Evolutionary conservation across 2,329 filamentous ascomycete species (phyloP), one percentile per base, ranked within the genome.

Genomic region (Colletotrichum karsti): DNA sequence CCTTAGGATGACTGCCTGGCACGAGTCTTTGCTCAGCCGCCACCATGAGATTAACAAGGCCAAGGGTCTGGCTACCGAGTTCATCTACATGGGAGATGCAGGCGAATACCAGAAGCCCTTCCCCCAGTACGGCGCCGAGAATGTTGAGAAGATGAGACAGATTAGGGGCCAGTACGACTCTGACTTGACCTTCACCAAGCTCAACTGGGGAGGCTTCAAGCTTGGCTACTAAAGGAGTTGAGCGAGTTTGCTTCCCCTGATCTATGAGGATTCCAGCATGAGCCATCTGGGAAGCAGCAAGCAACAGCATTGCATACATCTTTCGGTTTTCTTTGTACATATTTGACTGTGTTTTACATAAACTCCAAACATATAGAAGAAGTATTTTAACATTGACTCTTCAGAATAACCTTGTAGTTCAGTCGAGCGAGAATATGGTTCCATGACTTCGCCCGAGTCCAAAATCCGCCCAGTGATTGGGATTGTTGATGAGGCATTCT

Each of bases 1-100:
- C 50, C 64, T 78, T 5, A 75, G 79, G 0, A 72, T 83, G 20
- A 73, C 76, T 2, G 70, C 72, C 15, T 82, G 79, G 77, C 67
- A 74, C 1, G 74, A 72, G 9, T 65, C 70, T 20, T 60, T 79
- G 5, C 60, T 74, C 1, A 76, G 77, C 13, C 69, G 73, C 15
- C 70, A 77, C 7, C 78, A 83, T 58, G 48, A 57, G 3, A 58
- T 74, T 10, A 81, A 80, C 63, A 68, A 74, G 24, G 69, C 70
- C 2, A 72, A 75, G n/a, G 76, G 75, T 0, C 28, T 80, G 2
- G 72, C 76, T 1, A 73, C 70, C 1, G 79, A 81, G 9, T 80
- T 80, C 37, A 18, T 81, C 2, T 81, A 80, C 39, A 77, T 80
- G 73, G 77, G 77, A 1, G 79, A 81, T 62, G 76, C 79, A 72